phyloP scores from a whole-genome alignment of 257 asterid genomes.

The Solanum ossicruentum region DNA sequence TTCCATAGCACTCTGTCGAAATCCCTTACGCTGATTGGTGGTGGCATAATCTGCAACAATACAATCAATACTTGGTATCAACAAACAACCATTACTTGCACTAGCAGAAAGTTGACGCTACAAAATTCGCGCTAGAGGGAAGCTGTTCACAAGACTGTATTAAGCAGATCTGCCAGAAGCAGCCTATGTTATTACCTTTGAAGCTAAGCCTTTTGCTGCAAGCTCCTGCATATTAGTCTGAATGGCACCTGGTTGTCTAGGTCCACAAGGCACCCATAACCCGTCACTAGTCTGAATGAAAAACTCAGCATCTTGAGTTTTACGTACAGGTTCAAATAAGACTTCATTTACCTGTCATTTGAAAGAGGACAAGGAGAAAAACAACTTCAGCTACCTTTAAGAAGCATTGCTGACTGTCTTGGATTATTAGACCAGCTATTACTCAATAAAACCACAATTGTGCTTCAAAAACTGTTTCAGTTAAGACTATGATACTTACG shows the following conservation, averaged over 20 bases:
- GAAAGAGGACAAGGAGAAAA: not conserved
- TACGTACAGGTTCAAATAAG: constrained; percentile 21
- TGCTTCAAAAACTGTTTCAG: not conserved
- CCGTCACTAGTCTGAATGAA: constrained; percentile 7
- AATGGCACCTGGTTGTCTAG: constrained; percentile 8
- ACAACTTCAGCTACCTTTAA: not conserved
- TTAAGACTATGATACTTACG: constrained; percentile 26
- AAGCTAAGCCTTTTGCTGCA: constrained; percentile 10
- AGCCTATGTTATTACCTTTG: not conserved
- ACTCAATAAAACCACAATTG: not conserved
- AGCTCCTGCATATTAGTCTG: constrained; percentile 7
- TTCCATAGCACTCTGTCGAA: constrained; percentile 26
- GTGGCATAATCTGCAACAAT: constrained; percentile 18
- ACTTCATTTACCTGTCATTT: constrained; percentile 16
- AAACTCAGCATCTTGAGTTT: constrained; percentile 21
- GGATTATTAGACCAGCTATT: not conserved
- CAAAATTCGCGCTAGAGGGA: not conserved
- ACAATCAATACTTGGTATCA: not conserved
- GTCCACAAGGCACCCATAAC: constrained; percentile 19
- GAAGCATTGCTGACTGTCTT: not conserved
- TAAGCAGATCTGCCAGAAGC: not conserved
- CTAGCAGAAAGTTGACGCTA: not conserved
- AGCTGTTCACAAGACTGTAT: not conserved
- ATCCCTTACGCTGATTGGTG: constrained; percentile 25
- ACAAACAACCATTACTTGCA: not conserved